Conservation (phyloP, 1,139 yeast genomes). For the Neolecta irregularis region DNA sequence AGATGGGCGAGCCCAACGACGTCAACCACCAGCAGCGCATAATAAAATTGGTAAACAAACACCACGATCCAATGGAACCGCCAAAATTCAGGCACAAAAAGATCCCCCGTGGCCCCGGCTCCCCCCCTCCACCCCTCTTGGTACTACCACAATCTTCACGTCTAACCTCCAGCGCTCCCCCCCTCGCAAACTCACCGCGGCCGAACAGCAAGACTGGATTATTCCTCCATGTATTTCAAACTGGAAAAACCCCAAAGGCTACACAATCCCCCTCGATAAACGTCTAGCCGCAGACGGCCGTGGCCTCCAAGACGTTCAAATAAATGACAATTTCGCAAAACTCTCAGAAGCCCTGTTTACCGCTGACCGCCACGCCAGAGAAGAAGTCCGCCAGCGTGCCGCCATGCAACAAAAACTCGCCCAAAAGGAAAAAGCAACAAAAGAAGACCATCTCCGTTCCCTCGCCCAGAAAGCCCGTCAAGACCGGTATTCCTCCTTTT, state of each 20-base stretch:
- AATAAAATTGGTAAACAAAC: slow-evolving; percentile 42
- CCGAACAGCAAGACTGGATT: slow-evolving; percentile 68
- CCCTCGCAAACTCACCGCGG: slow-evolving; percentile 44
- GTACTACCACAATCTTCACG: no score
- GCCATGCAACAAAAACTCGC: slow-evolving; percentile 41
- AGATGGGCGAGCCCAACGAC: slow-evolving; percentile 22
- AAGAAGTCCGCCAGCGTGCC: slow-evolving; percentile 48
- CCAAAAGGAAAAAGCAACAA: slow-evolving; percentile 39
- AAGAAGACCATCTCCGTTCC: slow-evolving; percentile 42
- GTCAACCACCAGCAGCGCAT: slow-evolving; percentile 26
- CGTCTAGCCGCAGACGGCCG: slow-evolving; percentile 49
- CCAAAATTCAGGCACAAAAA: slow-evolving; percentile 62
- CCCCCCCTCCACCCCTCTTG: slow-evolving; percentile 48
- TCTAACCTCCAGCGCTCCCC: no score
- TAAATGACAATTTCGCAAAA: slow-evolving; percentile 47
- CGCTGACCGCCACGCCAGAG: slow-evolving; percentile 63
- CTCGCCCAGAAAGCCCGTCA: slow-evolving; percentile 46
- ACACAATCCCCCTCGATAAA: slow-evolving; percentile 66
- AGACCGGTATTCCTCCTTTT: slow-evolving; percentile 19
- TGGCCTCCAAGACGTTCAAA: slow-evolving; percentile 25
- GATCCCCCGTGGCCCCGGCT: slow-evolving; percentile 37
- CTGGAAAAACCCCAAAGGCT: slow-evolving; percentile 93
- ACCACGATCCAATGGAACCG: slow-evolving; percentile 78
- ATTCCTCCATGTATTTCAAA: slow-evolving; percentile 87
- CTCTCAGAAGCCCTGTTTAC: slow-evolving; percentile 56